Base-by-base conservation (phyloP, 345 rosid genomes). In the Abelmoschus esculentus region DNA sequence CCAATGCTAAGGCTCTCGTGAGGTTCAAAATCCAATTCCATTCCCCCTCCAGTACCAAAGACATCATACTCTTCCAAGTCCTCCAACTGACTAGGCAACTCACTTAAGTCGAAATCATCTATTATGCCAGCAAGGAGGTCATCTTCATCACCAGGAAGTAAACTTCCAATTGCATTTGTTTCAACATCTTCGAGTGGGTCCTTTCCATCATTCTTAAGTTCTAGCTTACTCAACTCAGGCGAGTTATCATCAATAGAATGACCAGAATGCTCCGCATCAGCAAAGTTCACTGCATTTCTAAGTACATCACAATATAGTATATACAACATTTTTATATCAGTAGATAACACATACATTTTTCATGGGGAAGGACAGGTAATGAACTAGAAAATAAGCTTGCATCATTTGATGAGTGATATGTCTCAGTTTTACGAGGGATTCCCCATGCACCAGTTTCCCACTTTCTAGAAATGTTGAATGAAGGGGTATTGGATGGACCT, bases 61-160 rank as follows among this genome's bases (percentile, higher is more conserved):
- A 93, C 78, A 61, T 93, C 98, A 78, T 82, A 83, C 15, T 93
- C 98, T 73, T 92, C 98, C 69, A 90, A 76, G 70, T 90, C 96
- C 62, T 90, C 97, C 63, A 85, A 62, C 44, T 79, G 86, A 72
- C 70, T 76, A 67, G 96, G 96, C 78, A 89, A 72, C 11, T 83
- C 82, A 38, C 75, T 82, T 7, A 90, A 75, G 72, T 90, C 90
- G 75, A 93, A 86, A 79, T 85, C 93, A 77, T 89, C 96, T 58
- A 79, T 84, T 69, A 90, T 79, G 71, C 98, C 98, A 57, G 93
- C 88, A 74, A 93, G 86, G 67, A 93, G 98, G 67, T 87, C 97
- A 10, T 90, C 82, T 72, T 89, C 98, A 75, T 92, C 89, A 31
- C 83, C 90, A 6, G 98, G 96, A 36, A 93, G 90, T 73, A 93